Conservation (phyloP, 192 early-diverging fungal species). For the Backusella circina region DNA sequence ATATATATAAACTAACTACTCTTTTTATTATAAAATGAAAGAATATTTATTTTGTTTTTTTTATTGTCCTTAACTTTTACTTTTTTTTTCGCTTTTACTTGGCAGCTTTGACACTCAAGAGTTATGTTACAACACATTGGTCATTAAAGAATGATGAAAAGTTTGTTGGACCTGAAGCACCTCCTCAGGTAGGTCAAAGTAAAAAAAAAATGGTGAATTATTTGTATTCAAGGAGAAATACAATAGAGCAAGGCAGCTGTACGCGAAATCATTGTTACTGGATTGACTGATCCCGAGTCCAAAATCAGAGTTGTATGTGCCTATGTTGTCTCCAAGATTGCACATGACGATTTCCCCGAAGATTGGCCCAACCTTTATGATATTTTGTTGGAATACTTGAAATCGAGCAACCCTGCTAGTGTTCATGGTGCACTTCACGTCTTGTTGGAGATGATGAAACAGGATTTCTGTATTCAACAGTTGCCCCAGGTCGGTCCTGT, state of each 20-base stretch:
- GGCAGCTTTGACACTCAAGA: slow-evolving; percentile 70
- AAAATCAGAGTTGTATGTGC: slow-evolving; percentile 70
- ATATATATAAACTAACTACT: background rate
- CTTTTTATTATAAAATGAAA: background rate
- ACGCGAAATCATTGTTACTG: slow-evolving; percentile 51
- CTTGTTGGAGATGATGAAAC: slow-evolving; percentile 76
- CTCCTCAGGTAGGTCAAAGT: slow-evolving; percentile 45
- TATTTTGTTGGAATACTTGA: slow-evolving; percentile 64
- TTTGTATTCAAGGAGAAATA: background rate
- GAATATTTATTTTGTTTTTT: background rate
- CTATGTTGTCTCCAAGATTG: slow-evolving; percentile 84
- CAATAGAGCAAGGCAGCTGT: slow-evolving; percentile 58
- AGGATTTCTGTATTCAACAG: slow-evolving; percentile 86
- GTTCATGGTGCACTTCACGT: slow-evolving; percentile 90
- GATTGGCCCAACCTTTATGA: slow-evolving; percentile 89
- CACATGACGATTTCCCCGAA: slow-evolving; percentile 91
- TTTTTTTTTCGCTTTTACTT: slow-evolving; percentile 33
- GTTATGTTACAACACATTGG: slow-evolving; percentile 78
- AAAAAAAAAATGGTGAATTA: background rate
- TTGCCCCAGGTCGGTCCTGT: slow-evolving; percentile 77
- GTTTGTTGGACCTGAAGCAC: slow-evolving; percentile 55
- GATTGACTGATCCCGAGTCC: slow-evolving; percentile 53
- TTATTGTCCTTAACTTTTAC: slow-evolving; percentile 23
- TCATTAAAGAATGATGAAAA: slow-evolving; percentile 47
- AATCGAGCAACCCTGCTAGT: slow-evolving; percentile 58